Conservation (phyloP, 139 green algal genomes). For the Parachlorella kessleri region DNA sequence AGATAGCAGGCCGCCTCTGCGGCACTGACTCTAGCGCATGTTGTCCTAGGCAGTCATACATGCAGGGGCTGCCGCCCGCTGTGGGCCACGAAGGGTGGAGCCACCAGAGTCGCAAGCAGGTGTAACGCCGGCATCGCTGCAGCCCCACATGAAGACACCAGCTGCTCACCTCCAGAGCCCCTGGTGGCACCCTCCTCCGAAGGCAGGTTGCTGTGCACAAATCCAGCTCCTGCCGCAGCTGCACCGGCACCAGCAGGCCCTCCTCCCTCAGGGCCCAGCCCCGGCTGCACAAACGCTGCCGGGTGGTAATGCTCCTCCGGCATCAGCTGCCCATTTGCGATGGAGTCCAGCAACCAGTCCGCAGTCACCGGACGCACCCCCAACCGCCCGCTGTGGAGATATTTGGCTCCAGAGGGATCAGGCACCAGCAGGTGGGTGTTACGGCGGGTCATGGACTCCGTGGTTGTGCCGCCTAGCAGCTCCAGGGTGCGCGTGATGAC, state of each 20-base stretch:
- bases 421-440: constrained; percentile 58
- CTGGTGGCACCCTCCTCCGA: not conserved
- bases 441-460: constrained; percentile 21
- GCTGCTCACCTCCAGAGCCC: not conserved
- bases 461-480: constrained; percentile 37
- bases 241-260: not conserved
- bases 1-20: not conserved
- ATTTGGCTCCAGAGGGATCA: constrained; percentile 34
- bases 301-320: constrained; percentile 20
- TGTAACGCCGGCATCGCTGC: not conserved
- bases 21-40: no score
- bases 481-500: constrained; percentile 36
- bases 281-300: not conserved
- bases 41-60: no score
- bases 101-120: not conserved
- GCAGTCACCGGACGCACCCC: constrained; percentile 48
- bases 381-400: not conserved
- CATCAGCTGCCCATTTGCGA: constrained; percentile 2
- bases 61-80: not conserved
- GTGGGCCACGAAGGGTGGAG: not conserved
- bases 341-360: constrained; percentile 52
- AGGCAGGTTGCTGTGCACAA: constrained; percentile 2
- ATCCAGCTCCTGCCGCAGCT: no score
- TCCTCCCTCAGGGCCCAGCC: not conserved
- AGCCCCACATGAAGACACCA: not conserved